These are phyloP conservation scores for Naganishia antarctica DNA, from an alignment of 768 basidiomycete species.

Conservation along the genomic window DNA sequence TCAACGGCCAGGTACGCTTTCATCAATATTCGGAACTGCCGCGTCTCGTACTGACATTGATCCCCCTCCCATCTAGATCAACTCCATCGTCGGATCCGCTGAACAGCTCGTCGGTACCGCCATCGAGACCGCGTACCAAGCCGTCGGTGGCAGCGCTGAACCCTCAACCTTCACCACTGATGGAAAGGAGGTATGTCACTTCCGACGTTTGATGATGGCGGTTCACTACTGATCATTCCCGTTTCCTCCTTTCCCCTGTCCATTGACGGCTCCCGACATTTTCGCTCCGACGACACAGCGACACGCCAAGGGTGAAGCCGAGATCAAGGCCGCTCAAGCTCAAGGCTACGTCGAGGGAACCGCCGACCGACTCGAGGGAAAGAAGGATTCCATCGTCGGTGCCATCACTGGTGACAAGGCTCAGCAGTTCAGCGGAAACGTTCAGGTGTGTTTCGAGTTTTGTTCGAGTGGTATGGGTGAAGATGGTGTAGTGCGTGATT, in stretches of 20 bases:
- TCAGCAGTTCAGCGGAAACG: constrained; percentile 44
- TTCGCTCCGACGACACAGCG: constrained; percentile 20
- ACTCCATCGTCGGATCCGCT: constrained; percentile 45
- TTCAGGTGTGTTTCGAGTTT: constrained; percentile 29
- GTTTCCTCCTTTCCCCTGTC: not conserved
- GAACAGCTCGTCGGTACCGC: constrained; percentile 42
- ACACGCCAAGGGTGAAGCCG: constrained; percentile 47
- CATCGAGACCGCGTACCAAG: constrained; percentile 35
- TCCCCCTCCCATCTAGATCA: constrained; percentile 33
- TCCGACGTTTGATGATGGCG: too few species aligned
- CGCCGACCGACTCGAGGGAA: constrained; percentile 45
- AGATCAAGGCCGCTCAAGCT: constrained; percentile 48
- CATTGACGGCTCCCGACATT: not conserved
- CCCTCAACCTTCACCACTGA: constrained; percentile 42
- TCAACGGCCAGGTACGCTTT: constrained; percentile 43
- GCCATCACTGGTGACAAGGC: constrained; percentile 46
- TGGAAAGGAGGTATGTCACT: constrained; percentile 35
- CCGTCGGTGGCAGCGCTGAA: constrained; percentile 43
- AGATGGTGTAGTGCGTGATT: too few species aligned
- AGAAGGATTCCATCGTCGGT: constrained; percentile 47
- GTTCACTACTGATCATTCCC: not conserved
- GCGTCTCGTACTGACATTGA: too few species aligned
- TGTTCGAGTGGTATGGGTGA: not conserved
- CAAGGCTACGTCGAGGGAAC: constrained; percentile 47
- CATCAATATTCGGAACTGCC: not conserved